Evolutionary conservation across 2,329 filamentous ascomycete species (phyloP), one percentile per base, ranked within the genome.

Genomic region (Penicillium sclerotiorum): DNA sequence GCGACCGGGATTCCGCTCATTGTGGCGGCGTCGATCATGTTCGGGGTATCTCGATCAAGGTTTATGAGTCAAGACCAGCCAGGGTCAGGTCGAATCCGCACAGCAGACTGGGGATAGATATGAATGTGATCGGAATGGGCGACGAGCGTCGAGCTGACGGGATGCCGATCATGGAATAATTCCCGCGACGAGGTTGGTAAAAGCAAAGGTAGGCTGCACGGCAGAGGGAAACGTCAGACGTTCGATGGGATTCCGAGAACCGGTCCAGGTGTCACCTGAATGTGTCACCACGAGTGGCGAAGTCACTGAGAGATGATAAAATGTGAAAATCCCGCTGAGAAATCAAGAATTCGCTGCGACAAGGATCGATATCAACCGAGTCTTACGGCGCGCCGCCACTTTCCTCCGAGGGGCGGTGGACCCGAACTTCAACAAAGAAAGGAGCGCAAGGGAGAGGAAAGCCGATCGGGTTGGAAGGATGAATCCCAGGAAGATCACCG

Each of bases 1-100:
- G 91, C 88, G 63, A 90, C 61, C 47, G 72, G 70, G 52, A 62
- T 67, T 54, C 69, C 67, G 47, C 60, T 65, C 54, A 65, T 62
- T 42, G 60, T 59, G 52, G 61, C 55, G 55, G 68, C 52, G 45
- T 68, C 60, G 50, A 72, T 69, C 71, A 74, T 73, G 39, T 62
- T 59, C 53, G 54, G n/a, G 52, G 50, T 57, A 50, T 50, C 53
- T 59, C 57, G 42, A 54, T 43, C 49, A 45, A 28, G 39, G 13
- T 53, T 45, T 39, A 37, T 56, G 53, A 58, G 55, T 56, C 49
- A 57, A n/a, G 57, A 42, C 53, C 57, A 60, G 58, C 58, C 56
- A 57, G 52, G 42, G 51, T 61, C 57, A 52, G 52, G 50, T 63
- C 51, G 61, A 61, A 67, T 67, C 63, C 58, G 65, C 65, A 55